These are phyloP conservation scores for Chamaecrista fasciculata DNA, from an alignment of 306 rosid genomes.

Conservation along the genomic window DNA sequence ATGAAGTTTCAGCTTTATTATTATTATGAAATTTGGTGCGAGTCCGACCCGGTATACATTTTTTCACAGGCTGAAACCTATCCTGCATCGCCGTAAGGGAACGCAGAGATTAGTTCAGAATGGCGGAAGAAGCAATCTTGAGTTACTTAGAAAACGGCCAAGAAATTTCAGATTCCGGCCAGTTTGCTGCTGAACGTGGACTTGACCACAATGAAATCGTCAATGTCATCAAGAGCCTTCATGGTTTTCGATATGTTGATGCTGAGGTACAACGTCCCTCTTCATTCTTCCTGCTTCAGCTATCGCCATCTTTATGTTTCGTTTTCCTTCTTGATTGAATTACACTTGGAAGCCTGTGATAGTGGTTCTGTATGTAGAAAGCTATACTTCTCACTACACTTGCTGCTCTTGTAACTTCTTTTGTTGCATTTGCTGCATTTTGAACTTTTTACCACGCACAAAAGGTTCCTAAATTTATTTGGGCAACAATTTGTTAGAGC, in stretches of 20 bases:
- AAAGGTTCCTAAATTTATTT: not conserved
- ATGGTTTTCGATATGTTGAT: slow-evolving; percentile 74
- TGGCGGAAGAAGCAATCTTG: slow-evolving; percentile 77
- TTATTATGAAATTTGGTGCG: not conserved
- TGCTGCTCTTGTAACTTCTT: not conserved
- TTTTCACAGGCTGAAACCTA: not conserved
- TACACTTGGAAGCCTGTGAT: not conserved
- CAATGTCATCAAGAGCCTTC: slow-evolving; percentile 76
- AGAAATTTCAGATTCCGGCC: slow-evolving; percentile 67
- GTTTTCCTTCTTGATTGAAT: not conserved
- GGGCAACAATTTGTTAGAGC: not conserved
- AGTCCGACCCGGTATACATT: not conserved
- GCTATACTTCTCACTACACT: not conserved
- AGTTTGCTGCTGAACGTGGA: slow-evolving; percentile 53
- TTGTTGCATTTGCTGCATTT: not conserved
- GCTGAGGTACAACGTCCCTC: slow-evolving; percentile 46
- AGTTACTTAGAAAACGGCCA: slow-evolving; percentile 51
- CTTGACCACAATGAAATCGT: slow-evolving; percentile 68
- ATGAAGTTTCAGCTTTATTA: too few relatives aligned
- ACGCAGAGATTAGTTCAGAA: slow-evolving; percentile 16
- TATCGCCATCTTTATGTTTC: not conserved
- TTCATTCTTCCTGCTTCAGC: not conserved
- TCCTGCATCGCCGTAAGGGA: not conserved
- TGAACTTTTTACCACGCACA: not conserved
- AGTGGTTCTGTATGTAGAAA: not conserved